Base-by-base conservation (phyloP, 225 moss, liverwort and hornwort species). In the Takakia lepidozioides region DNA sequence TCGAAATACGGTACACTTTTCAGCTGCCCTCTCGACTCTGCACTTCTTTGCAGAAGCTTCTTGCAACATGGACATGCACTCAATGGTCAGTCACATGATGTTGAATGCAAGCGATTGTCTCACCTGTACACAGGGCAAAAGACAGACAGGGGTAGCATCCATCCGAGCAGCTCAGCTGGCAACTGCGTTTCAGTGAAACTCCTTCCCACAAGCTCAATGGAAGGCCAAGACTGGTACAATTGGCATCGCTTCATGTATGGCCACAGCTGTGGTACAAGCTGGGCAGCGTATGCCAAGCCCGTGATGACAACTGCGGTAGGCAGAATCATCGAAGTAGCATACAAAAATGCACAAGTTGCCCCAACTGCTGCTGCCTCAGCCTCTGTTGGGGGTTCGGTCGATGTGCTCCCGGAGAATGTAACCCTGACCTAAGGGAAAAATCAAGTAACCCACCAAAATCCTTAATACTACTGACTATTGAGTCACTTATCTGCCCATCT, bases 61-160 rank as follows among this genome's bases (percentile, higher is more conserved):
- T n/a, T n/a, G n/a, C n/a, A n/a, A n/a, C n/a, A n/a, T n/a, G n/a
- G n/a, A n/a, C n/a, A n/a, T n/a, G n/a, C n/a, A n/a, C n/a, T n/a
- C n/a, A n/a, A n/a, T n/a, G n/a, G n/a, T n/a, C n/a, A n/a, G n/a
- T n/a, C n/a, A n/a, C n/a, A n/a, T n/a, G n/a, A n/a, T n/a, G n/a
- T n/a, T n/a, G n/a, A n/a, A n/a, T n/a, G n/a, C 3, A 21, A 43
- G 30, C 10, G 0, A 26, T 27, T 9, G 27, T 49, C 64, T 66
- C 67, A 93, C 93, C 93, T 90, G 76, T 77, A 98, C 49, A 98
- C 91, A 42, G 91, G 91, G 45, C 87, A 87, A 71, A 91, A 83
- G 57, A 98, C 83, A 69, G 85, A 85, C 17, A 98, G 71, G 19
- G 98, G 91, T 45, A 98, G 59, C 98, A 98, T 87, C 98, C 98